Evolutionary conservation across 352 stramenopile genomes (phyloP).

Genomic region (Pythium chondricola): DNA sequence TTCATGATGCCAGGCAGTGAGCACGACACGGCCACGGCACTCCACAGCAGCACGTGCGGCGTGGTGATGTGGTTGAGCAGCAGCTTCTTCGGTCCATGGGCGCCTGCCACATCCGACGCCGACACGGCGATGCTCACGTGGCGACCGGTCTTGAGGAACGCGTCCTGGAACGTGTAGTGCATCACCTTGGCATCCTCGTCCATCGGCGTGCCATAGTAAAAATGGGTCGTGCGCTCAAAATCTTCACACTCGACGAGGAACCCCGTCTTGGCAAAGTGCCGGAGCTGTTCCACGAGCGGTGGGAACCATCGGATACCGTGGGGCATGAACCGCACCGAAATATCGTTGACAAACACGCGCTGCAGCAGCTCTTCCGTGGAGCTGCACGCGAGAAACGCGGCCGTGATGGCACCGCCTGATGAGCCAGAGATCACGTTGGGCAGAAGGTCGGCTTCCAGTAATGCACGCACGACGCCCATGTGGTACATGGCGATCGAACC

Average conservation of each 20-base stretch:
- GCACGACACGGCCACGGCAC: slow-evolving; percentile 87
- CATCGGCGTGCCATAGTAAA: slow-evolving; percentile 86
- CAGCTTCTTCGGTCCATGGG: slow-evolving; percentile 72
- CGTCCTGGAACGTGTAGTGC: slow-evolving; percentile 92
- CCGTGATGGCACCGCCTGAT: slow-evolving; percentile 88
- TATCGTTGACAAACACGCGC: slow-evolving; percentile 41
- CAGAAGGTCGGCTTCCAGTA: slow-evolving; percentile 81
- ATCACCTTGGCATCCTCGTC: slow-evolving; percentile 34
- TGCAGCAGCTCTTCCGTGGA: slow-evolving; percentile 75
- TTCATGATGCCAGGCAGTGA: slow-evolving; percentile 92
- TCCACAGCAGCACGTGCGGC: slow-evolving; percentile 89
- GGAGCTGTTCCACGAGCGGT: slow-evolving; percentile 74
- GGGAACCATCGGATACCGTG: slow-evolving; percentile 76
- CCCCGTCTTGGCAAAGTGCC: slow-evolving; percentile 82
- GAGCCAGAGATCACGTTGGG: slow-evolving; percentile 93
- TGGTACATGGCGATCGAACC: slow-evolving; percentile 94
- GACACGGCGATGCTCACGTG: slow-evolving; percentile 94
- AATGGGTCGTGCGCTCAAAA: slow-evolving; percentile 81
- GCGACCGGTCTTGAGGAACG: slow-evolving; percentile 88
- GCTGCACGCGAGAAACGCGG: slow-evolving; percentile 80
- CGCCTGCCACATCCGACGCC: slow-evolving; percentile 83
- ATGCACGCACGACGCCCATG: slow-evolving; percentile 86
- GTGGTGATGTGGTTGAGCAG: slow-evolving; percentile 92
- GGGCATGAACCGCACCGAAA: slow-evolving; percentile 48
- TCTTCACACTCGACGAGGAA: slow-evolving; percentile 82